phyloP scores from a whole-genome alignment of 225 moss, liverwort and hornwort species.

The Thuidium tamariscinum region DNA sequence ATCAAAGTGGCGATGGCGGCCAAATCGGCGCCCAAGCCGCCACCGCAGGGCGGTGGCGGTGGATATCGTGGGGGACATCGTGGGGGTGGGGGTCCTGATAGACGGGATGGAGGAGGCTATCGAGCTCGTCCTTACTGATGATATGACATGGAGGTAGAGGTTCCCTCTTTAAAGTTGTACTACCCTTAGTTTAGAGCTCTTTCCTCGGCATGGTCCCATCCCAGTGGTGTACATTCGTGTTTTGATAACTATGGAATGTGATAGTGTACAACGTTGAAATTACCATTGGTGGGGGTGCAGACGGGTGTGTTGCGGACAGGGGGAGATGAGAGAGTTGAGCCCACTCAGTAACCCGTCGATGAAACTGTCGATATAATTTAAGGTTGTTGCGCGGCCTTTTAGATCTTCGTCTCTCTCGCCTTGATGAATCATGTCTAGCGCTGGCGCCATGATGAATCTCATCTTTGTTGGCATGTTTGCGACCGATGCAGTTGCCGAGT shows the following conservation, averaged over 20 bases:
- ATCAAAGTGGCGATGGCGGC: constrained; percentile 97
- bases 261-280: not conserved
- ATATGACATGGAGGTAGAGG: not conserved
- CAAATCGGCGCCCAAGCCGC: constrained; percentile 81
- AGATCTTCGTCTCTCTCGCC: not conserved
- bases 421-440: not conserved
- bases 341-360: not conserved
- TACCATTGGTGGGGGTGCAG: not conserved
- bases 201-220: not conserved
- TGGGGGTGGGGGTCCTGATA: constrained; percentile 67
- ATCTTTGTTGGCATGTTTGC: not conserved
- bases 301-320: not conserved
- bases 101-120: constrained; percentile 86
- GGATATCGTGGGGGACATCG: constrained; percentile 57
- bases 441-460: not conserved
- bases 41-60: constrained; percentile 35
- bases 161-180: not conserved
- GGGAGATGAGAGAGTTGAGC: not conserved
- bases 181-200: not conserved
- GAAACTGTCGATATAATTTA: not conserved
- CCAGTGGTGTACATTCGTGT: not conserved
- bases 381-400: not conserved
- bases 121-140: constrained; percentile 90
- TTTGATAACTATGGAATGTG: not conserved
- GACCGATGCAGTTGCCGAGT: not conserved